These are phyloP conservation scores for Paecilomyces variotii DNA, from an alignment of 2,329 filamentous ascomycete species.

Conservation along the genomic window DNA sequence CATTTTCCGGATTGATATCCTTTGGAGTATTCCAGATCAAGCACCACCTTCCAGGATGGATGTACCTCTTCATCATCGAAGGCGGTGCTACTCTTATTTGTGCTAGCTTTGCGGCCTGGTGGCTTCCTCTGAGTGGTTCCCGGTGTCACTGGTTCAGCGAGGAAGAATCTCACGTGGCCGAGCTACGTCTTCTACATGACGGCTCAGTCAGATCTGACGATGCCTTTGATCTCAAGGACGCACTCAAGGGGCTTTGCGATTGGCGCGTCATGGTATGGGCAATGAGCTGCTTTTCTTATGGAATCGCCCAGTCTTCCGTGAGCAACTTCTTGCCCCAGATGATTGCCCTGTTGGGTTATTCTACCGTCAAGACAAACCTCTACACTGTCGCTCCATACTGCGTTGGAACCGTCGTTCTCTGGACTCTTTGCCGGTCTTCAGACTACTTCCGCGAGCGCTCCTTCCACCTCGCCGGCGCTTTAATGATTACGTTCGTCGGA, in stretches of 20 bases:
- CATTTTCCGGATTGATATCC: slow-evolving; percentile 15
- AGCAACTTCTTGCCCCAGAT: slow-evolving; percentile 2
- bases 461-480: slow-evolving; percentile 7
- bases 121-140: background rate
- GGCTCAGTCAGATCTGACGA: slow-evolving; percentile 4
- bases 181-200: slow-evolving; percentile 2
- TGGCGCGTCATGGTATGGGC: background rate
- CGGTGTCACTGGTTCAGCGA: slow-evolving; percentile 4
- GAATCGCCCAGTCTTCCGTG: slow-evolving; percentile 2
- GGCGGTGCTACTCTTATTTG: slow-evolving; percentile 11
- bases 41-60: slow-evolving; percentile 8
- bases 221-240: background rate
- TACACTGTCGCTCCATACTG: slow-evolving; percentile 7
- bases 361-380: slow-evolving; percentile 13
- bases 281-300: slow-evolving; percentile 4
- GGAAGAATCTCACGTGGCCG: background rate
- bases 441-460: slow-evolving; percentile 14
- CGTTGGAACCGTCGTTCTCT: slow-evolving; percentile 7
- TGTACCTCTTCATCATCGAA: slow-evolving; percentile 19
- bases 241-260: background rate
- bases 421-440: slow-evolving; percentile 6
- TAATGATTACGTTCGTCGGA: slow-evolving; percentile 8
- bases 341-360: slow-evolving; percentile 9
- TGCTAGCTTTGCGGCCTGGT: slow-evolving; percentile 3
- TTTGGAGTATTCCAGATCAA: slow-evolving; percentile 17